phyloP scores from a whole-genome alignment of 176 grass and related monocot species.

The Panicum miliaceum region DNA sequence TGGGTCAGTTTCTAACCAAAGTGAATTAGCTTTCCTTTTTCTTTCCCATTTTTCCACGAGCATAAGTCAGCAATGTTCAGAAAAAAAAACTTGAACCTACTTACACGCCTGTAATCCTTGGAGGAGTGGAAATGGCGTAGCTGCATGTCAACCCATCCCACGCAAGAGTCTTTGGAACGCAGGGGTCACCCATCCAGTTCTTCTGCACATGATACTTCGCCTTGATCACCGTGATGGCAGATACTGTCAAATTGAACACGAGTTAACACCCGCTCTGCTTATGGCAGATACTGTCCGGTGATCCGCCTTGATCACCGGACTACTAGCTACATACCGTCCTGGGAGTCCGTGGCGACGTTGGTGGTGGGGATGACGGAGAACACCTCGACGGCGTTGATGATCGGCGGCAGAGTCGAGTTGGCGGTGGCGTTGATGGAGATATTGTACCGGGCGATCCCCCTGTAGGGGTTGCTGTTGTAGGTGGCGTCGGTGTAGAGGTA shows the following conservation, averaged over 20 bases:
- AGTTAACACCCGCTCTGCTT: no score
- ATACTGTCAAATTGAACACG: constrained; percentile 47
- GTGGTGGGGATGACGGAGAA: constrained; percentile 33
- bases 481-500: background rate
- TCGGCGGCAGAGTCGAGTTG: constrained; percentile 48
- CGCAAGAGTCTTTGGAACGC: constrained; percentile 40
- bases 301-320: no score
- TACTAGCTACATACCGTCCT: constrained; percentile 62
- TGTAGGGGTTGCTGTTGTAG: background rate
- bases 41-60: background rate
- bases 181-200: constrained; percentile 72
- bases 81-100: background rate
- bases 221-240: constrained; percentile 61
- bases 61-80: background rate
- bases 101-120: constrained; percentile 54
- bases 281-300: no score
- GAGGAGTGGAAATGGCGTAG: constrained; percentile 28
- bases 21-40: background rate
- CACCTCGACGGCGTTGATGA: constrained; percentile 46
- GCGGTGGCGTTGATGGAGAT: constrained; percentile 15
- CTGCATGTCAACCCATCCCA: constrained; percentile 63
- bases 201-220: constrained; percentile 43
- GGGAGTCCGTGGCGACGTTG: constrained; percentile 37
- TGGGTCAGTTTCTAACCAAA: background rate
- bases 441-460: background rate